Conservation (phyloP, 164 flowering plant species). For the Liriodendron chinense region DNA sequence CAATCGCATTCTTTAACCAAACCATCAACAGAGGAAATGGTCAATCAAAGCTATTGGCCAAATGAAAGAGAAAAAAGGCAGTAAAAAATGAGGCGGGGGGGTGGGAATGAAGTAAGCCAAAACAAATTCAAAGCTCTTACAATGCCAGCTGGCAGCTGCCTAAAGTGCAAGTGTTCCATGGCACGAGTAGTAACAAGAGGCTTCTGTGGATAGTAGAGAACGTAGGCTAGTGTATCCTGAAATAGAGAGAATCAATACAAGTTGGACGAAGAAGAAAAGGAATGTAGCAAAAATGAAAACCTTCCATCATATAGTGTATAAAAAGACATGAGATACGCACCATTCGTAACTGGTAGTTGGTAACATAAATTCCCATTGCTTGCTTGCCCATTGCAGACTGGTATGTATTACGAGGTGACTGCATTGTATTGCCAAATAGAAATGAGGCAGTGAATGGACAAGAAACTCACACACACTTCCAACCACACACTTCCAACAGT, state of each 20-base stretch:
- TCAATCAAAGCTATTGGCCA: not conserved
- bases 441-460: not conserved
- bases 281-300: not conserved
- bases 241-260: not conserved
- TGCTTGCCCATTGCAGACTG: constrained; percentile 99
- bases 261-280: not conserved
- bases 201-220: constrained; percentile 93
- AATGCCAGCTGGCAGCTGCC: constrained; percentile 99
- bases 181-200: constrained; percentile 98
- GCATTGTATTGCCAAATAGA: constrained; percentile 7
- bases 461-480: not conserved
- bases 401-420: constrained; percentile 99
- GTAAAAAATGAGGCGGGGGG: not conserved
- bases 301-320: not conserved
- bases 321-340: constrained; percentile 29
- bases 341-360: constrained; percentile 96
- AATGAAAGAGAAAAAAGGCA: not conserved
- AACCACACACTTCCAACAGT: not conserved
- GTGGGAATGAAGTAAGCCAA: not conserved
- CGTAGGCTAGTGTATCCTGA: constrained; percentile 98
- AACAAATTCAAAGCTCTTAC: constrained; percentile 35
- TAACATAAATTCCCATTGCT: constrained; percentile 99
- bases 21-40: not conserved
- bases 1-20: constrained; percentile 74
- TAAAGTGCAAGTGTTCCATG: constrained; percentile 95